Percentiles rank a stretch among this genome's conserved stretches.
Evolutionary conservation across 495 filamentous ascomycete species (phyloP).

Genomic region (Entonaema liquescens): DNA sequence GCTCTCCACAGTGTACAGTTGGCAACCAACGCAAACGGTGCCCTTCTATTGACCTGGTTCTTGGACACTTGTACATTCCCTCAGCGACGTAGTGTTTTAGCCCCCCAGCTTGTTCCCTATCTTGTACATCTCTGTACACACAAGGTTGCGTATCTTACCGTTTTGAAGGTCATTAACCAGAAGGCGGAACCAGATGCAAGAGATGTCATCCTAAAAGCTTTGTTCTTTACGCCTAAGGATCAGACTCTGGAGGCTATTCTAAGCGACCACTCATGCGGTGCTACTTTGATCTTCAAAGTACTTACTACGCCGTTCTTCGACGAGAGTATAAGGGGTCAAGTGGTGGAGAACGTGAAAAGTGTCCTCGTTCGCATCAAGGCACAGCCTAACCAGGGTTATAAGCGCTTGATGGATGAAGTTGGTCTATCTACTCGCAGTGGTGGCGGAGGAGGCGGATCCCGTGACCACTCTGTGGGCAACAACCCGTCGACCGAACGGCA

Average conservation of each 20-base stretch:
- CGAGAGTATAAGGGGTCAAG: slow-evolving; percentile 84
- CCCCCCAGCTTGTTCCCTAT: slow-evolving; percentile 91
- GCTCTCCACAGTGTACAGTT: slow-evolving; percentile 95
- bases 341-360: slow-evolving; percentile 88
- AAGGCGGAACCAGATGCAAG: slow-evolving; percentile 92
- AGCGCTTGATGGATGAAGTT: slow-evolving; percentile 97
- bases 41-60: slow-evolving; percentile 95
- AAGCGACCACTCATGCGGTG: slow-evolving; percentile 88
- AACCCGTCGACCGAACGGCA: slow-evolving; percentile 54
- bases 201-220: slow-evolving; percentile 87
- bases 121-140: slow-evolving; percentile 98
- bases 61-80: slow-evolving; percentile 98
- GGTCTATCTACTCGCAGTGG: slow-evolving; percentile 72
- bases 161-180: slow-evolving; percentile 98
- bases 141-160: slow-evolving; percentile 97
- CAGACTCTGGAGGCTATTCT: slow-evolving; percentile 90
- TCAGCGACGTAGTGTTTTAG: slow-evolving; percentile 87
- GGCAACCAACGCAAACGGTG: slow-evolving; percentile 95
- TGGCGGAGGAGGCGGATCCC: slow-evolving; percentile 51
- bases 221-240: slow-evolving; percentile 94
- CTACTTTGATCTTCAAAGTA: slow-evolving; percentile 97
- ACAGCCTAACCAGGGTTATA: slow-evolving; percentile 94
- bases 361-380: slow-evolving; percentile 91
- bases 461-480: slow-evolving; percentile 53
- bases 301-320: slow-evolving; percentile 98